Evolutionary conservation across 805 yeast species (phyloP), one percentile per base, ranked within the genome.

Genomic region (Kluyveromyces siamensis): DNA sequence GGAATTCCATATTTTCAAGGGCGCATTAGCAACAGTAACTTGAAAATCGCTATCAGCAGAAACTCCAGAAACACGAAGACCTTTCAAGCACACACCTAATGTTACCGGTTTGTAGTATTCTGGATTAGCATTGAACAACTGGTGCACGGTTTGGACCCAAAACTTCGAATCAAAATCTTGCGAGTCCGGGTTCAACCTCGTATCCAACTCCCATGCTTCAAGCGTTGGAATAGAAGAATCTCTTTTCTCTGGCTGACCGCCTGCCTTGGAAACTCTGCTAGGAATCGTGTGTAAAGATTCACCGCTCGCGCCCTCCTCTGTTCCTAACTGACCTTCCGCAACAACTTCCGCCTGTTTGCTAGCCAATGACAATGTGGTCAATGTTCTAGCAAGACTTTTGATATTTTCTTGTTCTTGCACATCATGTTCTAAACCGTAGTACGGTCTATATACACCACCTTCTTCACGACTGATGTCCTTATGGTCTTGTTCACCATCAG

Each of bases 41-140:
- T 83, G 89, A 65, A 81, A 84, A 60, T 81, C 87, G 4, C 84
- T 73, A 57, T 75, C 81, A 3, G 73, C 63, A 18, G 81, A 78
- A 37, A 68, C 67, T 53, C 91, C 91, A 48, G 70, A 76, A 3
- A 85, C 86, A 48, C 80, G 66, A 54, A 84, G 67, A 56, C 81
- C 65, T 51, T 76, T 71, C 70, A 77, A 85, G 2, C 80, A 69
- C 40, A 83, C 68, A 10, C 87, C 82, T 46, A 82, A 66, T 21
- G 74, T 71, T 42, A 77, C 68, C 27, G 81, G 79, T 57, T 76
- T 75, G 61, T 76, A 81, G 58, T 78, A 72, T 3, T 80, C 87
- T 0, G 80, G 79, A 56, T 83, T 85, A 8, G 74, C 63, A 40
- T 73, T 75, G 59, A 63, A 66, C 49, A 83, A 59, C 45, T 72